These are phyloP conservation scores for Pseudognaphalium luteoalbum DNA, from an alignment of 129 eudicot genomes.

Conservation along the genomic window DNA sequence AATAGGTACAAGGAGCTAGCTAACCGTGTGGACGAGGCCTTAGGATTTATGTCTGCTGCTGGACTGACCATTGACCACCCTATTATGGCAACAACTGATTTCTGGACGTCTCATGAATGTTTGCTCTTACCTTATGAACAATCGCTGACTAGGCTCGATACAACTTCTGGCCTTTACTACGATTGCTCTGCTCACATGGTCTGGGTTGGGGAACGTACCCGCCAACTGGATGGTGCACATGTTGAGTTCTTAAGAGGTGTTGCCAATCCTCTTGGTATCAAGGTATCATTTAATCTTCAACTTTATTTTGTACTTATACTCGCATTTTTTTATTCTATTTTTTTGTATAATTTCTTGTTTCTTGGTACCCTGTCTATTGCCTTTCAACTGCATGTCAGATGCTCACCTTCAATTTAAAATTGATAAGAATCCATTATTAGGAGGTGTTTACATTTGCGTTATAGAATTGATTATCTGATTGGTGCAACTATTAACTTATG, in stretches of 20 bases:
- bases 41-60: conserved; percentile 68
- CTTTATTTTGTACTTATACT: background rate
- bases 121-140: conserved; percentile 63
- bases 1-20: conserved; percentile 66
- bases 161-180: conserved; percentile 65
- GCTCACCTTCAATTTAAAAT: too few relatives aligned
- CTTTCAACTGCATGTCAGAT: too few relatives aligned
- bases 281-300: conserved; percentile 35
- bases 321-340: too few relatives aligned
- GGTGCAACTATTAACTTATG: background rate
- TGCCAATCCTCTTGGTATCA: conserved; percentile 70
- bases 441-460: too few relatives aligned
- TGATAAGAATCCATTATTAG: too few relatives aligned
- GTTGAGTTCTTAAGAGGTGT: conserved; percentile 66
- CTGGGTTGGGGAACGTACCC: conserved; percentile 81
- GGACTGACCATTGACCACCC: conserved; percentile 68
- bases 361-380: too few relatives aligned
- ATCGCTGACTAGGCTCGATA: conserved; percentile 52
- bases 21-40: conserved; percentile 62
- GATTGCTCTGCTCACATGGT: conserved; percentile 77
- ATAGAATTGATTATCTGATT: too few relatives aligned
- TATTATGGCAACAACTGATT: conserved; percentile 62
- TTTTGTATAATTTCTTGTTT: too few relatives aligned
- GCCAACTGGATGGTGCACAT: conserved; percentile 73
- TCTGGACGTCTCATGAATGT: conserved; percentile 77